Base-by-base conservation (phyloP, 108 stramenopile genomes). In the Seminavis robusta region DNA sequence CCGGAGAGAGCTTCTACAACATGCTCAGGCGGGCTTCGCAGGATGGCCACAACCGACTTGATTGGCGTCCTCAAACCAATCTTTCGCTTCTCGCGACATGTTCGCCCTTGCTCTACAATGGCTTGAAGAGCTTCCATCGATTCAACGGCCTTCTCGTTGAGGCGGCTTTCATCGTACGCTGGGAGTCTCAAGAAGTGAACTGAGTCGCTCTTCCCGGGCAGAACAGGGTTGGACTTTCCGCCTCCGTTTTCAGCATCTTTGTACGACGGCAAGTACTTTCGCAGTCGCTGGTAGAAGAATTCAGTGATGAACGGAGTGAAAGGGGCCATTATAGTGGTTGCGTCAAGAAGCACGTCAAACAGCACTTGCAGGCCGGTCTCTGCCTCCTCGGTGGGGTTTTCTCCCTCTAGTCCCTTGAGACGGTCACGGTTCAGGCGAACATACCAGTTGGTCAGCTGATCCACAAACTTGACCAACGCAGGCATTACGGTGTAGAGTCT, bases 271-370 rank as follows among this genome's bases (percentile, higher is more conserved):
- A 95, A 92, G 46, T 94, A 56, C 57, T 91, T 87, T 41, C 98
- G 81, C 40, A 99, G 80, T 38, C 94, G 86, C 60, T 95, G 97
- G 78, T 99, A 99, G 38, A 98, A 89, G 65, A 75, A 98, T 70
- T 99, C 99, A 11, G 98, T 73, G 59, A 99, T 95, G 82, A 98
- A 99, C 1, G 99, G 99, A 24, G 97, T 98, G 77, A 99, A 97
- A 6, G 99, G 99, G 1, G 90, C 96, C 98, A 99, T 97, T 33
- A 98, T 71, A 42, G 92, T 79, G 26, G 90, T 82, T 44, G 98
- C 92, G 56, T 92, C 76, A 60, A 94, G 64, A 54, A 99, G 75
- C 15, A 98, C 95, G 71, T 98, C 92, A 63, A 97, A 99, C 16
- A 99, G 78, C 11, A 95, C 92, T 63, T 93, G 92, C 27, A 99